A percentile compares a stretch with the other conserved stretches of the same genome.
Conservation (phyloP, 2,329 filamentous ascomycete species). For the Ophiostoma quercus region DNA sequence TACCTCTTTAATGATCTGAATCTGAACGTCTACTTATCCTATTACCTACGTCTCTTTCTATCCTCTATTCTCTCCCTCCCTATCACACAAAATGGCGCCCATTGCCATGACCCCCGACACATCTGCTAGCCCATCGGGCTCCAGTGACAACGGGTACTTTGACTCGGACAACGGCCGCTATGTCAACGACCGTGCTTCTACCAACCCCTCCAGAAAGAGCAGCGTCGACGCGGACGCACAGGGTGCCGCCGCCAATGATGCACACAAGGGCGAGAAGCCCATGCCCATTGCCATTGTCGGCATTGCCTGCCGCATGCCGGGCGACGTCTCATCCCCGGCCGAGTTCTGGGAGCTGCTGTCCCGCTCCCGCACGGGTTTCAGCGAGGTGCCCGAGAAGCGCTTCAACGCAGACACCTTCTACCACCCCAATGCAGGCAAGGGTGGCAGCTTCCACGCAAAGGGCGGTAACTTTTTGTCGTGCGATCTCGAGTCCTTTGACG, state of each 20-base stretch:
- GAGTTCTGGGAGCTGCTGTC: constrained; percentile 26
- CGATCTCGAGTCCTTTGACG: constrained; percentile 34
- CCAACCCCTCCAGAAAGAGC: neutral
- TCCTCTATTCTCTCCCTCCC: neutral
- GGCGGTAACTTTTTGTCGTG: constrained; percentile 48
- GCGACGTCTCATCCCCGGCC: constrained; percentile 21
- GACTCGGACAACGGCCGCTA: constrained; percentile 27
- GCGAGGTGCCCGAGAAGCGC: constrained; percentile 22
- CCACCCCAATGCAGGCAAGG: constrained; percentile 35
- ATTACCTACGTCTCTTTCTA: neutral
- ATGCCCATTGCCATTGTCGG: constrained; percentile 31
- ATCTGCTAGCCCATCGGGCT: constrained; percentile 31
- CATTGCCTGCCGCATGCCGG: constrained; percentile 24
- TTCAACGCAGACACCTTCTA: constrained; percentile 25
- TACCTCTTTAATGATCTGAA: neutral
- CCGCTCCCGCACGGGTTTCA: constrained; percentile 14
- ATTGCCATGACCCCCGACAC: constrained; percentile 33
- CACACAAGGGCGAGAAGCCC: constrained; percentile 2
- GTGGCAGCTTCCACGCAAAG: constrained; percentile 41
- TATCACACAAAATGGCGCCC: constrained; percentile 24
- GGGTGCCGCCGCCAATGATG: neutral
- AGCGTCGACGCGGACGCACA: constrained; percentile 5
- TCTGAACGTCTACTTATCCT: neutral
- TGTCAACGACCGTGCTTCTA: constrained; percentile 27
- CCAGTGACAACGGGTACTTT: constrained; percentile 31